Base-by-base conservation (phyloP, 805 yeast genomes). In the Lipomyces orientalis region DNA sequence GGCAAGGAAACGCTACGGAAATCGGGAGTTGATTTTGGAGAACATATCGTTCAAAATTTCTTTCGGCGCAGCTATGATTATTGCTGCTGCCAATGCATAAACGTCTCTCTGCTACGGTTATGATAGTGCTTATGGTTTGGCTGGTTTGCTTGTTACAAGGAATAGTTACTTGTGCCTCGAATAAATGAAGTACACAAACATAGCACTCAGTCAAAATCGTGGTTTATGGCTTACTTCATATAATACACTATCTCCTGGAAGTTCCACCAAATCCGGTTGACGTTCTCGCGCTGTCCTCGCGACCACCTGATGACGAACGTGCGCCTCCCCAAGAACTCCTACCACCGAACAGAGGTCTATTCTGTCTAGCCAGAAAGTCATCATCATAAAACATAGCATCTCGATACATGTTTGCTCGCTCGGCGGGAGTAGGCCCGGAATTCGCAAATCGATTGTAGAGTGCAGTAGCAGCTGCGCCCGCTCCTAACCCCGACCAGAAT, bases 31-130 rank as follows among this genome's bases (percentile, higher is more conserved):
- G 78, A 75, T 87, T 16, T 82, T 87, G 70, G 83, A 84, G 62
- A 82, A 84, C 65, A 84, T 86, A 61, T 82, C 87, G 68, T 87
- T 87, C 78, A 85, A 85, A 75, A 63, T 85, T n/a, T 81, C 87
- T 9, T 87, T 87, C 73, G 75, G 84, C 4, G 74, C 82, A 25
- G 77, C 87, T 9, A 86, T 87, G 71, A 69, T 85, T 64, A 82
- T 86, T 56, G 87, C 88, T 29, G 89, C 88, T 31, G 83, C 78
- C 74, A 84, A 85, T 63, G 75, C 71, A 7, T 73, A 61, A 57
- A n/a, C n/a, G 54, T n/a, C n/a, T n/a, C n/a, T n/a, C n/a, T 10
- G 16, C 16, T 9, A 37, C 43, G 14, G 43, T 43, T 43, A 3
- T 43, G 49, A 43, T 43, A 25, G 3, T 25, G 3, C 29, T 25